These are phyloP conservation scores for Saccharomycopsis hybrid DNA, from an alignment of 1,139 yeast genomes.

Conservation along the genomic window DNA sequence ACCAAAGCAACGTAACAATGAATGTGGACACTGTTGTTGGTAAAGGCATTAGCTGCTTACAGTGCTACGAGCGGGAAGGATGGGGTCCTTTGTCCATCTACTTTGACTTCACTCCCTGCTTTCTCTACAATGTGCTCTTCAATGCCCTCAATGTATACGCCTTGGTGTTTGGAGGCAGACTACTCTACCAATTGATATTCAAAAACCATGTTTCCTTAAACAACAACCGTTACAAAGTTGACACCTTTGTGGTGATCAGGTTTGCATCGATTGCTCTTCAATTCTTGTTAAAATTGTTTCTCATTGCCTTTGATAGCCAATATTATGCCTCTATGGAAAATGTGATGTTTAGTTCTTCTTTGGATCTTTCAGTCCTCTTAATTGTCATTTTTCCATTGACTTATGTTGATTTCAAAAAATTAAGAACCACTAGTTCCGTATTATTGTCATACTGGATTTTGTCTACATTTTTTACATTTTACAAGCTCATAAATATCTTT, in stretches of 20 bases:
- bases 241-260: constrained; percentile 29
- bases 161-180: constrained; percentile 47
- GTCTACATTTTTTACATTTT: constrained; percentile 36
- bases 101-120: constrained; percentile 76
- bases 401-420: constrained; percentile 65
- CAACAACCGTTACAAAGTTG: constrained; percentile 6
- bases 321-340: constrained; percentile 24
- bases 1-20: no score
- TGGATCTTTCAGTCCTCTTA: constrained; percentile 29
- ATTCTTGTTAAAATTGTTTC: constrained; percentile 24
- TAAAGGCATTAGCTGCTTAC: no score
- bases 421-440: constrained; percentile 60
- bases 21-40: no score
- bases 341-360: constrained; percentile 22
- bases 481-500: constrained; percentile 41
- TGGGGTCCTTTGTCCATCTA: constrained; percentile 66
- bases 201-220: not conserved
- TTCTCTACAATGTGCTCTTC: constrained; percentile 63
- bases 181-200: constrained; percentile 31
- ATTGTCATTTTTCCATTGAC: constrained; percentile 52
- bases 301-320: constrained; percentile 10
- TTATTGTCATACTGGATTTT: constrained; percentile 75
- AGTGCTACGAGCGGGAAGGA: constrained; percentile 51
- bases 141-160: constrained; percentile 46
- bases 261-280: constrained; percentile 29